Conservation (phyloP, 2,329 filamentous ascomycete genomes). For the Penicillium sp. region DNA sequence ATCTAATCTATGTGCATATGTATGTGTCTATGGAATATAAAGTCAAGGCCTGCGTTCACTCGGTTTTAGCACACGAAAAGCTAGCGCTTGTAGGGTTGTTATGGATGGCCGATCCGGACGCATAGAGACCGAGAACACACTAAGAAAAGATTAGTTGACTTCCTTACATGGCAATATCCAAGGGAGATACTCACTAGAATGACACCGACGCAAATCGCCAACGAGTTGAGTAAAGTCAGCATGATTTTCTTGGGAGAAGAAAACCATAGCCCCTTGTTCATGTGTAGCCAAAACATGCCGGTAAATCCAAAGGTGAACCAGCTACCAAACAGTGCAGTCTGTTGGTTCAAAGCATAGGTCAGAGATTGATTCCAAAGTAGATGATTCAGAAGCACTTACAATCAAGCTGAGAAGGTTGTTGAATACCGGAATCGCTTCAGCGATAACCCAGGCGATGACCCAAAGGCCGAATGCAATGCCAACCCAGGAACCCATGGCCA, state of each 20-base stretch:
- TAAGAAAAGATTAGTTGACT: neutral
- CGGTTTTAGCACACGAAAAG: neutral
- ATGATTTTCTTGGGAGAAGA: neutral
- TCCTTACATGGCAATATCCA: neutral
- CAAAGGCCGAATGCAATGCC: slow-evolving; percentile 54
- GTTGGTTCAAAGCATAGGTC: neutral
- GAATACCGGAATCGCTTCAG: slow-evolving; percentile 66
- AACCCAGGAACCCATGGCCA: slow-evolving; percentile 56
- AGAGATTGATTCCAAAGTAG: neutral
- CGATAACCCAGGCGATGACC: slow-evolving; percentile 62
- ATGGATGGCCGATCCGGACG: neutral
- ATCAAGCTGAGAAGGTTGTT: slow-evolving; percentile 63
- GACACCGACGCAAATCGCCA: neutral
- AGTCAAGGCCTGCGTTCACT: neutral
- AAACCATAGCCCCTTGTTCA: neutral
- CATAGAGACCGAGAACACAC: neutral
- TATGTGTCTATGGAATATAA: neutral
- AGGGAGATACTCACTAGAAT: neutral
- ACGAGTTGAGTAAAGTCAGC: neutral
- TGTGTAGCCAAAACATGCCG: neutral
- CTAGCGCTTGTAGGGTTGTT: neutral
- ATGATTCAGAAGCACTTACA: neutral
- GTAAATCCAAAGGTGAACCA: neutral
- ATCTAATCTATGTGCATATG: no score
- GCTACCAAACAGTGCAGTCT: neutral